A percentile compares a stretch with the other conserved stretches of the same genome.
Evolutionary conservation across 805 yeast genomes (phyloP).

Genomic region (Jamesozyma hellenica): DNA sequence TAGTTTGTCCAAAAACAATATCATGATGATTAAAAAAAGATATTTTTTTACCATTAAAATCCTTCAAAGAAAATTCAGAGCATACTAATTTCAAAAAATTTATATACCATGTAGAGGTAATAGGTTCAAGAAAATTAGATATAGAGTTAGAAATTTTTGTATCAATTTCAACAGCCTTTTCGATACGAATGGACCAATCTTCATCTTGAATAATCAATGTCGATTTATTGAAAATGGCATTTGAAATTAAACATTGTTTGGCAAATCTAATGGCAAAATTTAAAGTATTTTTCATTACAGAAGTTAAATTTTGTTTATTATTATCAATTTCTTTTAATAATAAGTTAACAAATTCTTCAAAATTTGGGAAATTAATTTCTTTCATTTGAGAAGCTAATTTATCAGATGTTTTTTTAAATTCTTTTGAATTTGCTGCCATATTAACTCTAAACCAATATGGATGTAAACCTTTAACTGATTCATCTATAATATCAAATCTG

Average conservation of each 20-base stretch:
- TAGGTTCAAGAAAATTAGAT: constrained; percentile 6
- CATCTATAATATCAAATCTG: constrained; percentile 67
- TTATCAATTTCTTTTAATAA: constrained; percentile 24
- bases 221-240: constrained; percentile 40
- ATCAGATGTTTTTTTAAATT: constrained; percentile 30
- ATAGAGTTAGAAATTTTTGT: constrained; percentile 36
- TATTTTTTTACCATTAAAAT: constrained; percentile 7
- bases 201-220: constrained; percentile 60
- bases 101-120: constrained; percentile 14
- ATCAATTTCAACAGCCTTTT: constrained; percentile 59
- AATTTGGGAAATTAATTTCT: constrained; percentile 44
- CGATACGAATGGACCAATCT: constrained; percentile 62
- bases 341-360: constrained; percentile 31
- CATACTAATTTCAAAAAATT: constrained; percentile 30
- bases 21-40: constrained; percentile 18
- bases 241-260: constrained; percentile 53
- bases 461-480: constrained; percentile 67
- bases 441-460: constrained; percentile 68
- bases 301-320: constrained; percentile 14
- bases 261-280: constrained; percentile 42
- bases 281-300: constrained; percentile 29
- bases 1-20: constrained; percentile 30
- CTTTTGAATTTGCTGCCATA: constrained; percentile 34
- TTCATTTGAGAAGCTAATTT: constrained; percentile 32
- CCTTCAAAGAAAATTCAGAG: constrained; percentile 26